Conservation (phyloP, 192 early-diverging fungal genomes). For the Rhizophagus clarus region DNA sequence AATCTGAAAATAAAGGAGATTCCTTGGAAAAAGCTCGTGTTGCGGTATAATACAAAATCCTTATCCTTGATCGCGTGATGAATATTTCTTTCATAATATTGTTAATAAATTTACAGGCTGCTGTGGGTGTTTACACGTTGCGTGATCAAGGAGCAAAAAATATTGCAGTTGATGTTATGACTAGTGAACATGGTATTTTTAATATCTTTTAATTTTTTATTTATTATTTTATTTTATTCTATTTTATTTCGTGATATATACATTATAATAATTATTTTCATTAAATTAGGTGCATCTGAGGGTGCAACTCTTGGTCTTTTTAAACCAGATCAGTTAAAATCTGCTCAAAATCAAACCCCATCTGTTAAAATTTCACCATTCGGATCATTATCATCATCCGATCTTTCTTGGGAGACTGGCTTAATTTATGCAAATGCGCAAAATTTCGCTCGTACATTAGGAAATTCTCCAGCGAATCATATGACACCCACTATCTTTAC, state of each 20-base stretch:
- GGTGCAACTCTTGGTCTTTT: constrained; percentile 73
- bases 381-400: constrained; percentile 7
- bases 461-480: constrained; percentile 85
- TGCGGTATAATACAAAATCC: constrained; percentile 50
- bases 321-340: constrained; percentile 70
- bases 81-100: neutral
- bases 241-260: neutral
- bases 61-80: too few relatives aligned
- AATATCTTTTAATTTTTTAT: too few relatives aligned
- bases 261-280: too few relatives aligned
- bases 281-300: constrained; percentile 62
- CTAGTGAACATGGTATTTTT: constrained; percentile 48
- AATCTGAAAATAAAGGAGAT: constrained; percentile 32
- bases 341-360: constrained; percentile 39
- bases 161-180: constrained; percentile 33
- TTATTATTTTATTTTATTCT: too few relatives aligned
- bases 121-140: too few relatives aligned
- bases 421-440: constrained; percentile 72
- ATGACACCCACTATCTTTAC: constrained; percentile 88
- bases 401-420: constrained; percentile 57
- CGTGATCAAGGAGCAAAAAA: too few relatives aligned
- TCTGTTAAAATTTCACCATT: constrained; percentile 29
- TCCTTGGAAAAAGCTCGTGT: constrained; percentile 59
- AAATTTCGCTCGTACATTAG: constrained; percentile 82
- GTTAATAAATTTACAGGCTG: neutral